phyloP scores from a whole-genome alignment of 805 yeast species.

The Ogataea dorogensis region DNA sequence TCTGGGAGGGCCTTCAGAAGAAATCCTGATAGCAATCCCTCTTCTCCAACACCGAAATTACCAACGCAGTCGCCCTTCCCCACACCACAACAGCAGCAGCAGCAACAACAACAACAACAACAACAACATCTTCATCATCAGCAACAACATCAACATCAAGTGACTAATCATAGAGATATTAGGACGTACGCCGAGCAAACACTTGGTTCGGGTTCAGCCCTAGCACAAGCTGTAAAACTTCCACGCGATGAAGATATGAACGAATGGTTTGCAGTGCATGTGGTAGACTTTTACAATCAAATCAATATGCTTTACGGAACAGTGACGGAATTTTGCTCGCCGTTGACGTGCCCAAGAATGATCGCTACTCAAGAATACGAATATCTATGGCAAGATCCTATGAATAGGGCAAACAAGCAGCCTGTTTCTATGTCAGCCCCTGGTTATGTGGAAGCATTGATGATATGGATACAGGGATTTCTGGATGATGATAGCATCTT shows the following conservation, averaged over 20 bases:
- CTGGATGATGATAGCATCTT: slow-evolving; percentile 88
- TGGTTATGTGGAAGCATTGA: slow-evolving; percentile 86
- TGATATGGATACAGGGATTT: slow-evolving; percentile 93
- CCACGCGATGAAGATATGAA: slow-evolving; percentile 90
- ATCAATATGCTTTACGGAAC: slow-evolving; percentile 95
- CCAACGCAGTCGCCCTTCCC: slow-evolving; percentile 14
- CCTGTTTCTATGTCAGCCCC: slow-evolving; percentile 94
- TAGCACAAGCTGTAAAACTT: slow-evolving; percentile 88
- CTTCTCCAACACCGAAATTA: slow-evolving; percentile 24
- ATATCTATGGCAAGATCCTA: slow-evolving; percentile 91
- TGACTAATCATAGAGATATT: slow-evolving; percentile 60
- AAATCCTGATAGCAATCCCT: slow-evolving; percentile 27
- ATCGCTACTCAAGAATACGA: slow-evolving; percentile 97
- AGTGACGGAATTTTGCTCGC: slow-evolving; percentile 94
- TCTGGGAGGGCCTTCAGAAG: slow-evolving; percentile 35
- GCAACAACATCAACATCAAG: slow-evolving; percentile 19
- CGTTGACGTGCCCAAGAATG: slow-evolving; percentile 93
- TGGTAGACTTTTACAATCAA: slow-evolving; percentile 96
- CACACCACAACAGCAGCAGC: slow-evolving; percentile 13
- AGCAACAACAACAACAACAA: slow-evolving; percentile 15
- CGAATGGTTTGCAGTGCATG: slow-evolving; percentile 97
- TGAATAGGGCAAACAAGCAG: slow-evolving; percentile 48
- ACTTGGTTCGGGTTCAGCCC: slow-evolving; percentile 85
- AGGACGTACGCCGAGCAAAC: slow-evolving; percentile 93
- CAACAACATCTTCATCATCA: slow-evolving; percentile 13